Evolutionary conservation across 2,329 filamentous ascomycete genomes (phyloP).

Genomic region (Plectosphaerella sp.): DNA sequence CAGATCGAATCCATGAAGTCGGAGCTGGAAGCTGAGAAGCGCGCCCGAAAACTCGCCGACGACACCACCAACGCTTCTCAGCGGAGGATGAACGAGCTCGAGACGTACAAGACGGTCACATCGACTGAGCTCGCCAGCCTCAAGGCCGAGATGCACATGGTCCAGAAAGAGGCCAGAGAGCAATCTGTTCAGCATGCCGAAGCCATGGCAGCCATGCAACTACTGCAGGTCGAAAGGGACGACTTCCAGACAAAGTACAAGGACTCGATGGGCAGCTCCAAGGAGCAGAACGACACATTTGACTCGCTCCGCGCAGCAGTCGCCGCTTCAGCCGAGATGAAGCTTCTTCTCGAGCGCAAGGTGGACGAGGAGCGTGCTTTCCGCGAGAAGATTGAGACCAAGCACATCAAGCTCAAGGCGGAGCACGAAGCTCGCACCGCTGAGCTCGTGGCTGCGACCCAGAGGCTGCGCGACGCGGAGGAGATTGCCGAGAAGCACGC

Average conservation of each 20-base stretch:
- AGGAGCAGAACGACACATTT: constrained; percentile 68
- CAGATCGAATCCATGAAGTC: constrained; percentile 63
- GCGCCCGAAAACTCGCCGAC: constrained; percentile 78
- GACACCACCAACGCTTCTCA: constrained; percentile 81
- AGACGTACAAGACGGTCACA: constrained; percentile 77
- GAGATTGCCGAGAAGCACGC: constrained; percentile 84
- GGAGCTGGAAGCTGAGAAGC: constrained; percentile 78
- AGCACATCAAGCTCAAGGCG: constrained; percentile 69
- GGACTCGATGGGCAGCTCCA: constrained; percentile 60
- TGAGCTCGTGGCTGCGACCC: constrained; percentile 70
- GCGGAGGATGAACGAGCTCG: constrained; percentile 77
- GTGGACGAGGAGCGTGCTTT: constrained; percentile 77
- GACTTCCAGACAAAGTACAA: constrained; percentile 68
- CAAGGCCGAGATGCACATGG: constrained; percentile 77
- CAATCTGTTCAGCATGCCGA: constrained; percentile 75
- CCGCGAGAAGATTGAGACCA: constrained; percentile 70
- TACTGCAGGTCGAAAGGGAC: constrained; percentile 82
- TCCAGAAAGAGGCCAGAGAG: constrained; percentile 74
- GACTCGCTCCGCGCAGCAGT: constrained; percentile 74
- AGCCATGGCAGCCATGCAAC: constrained; percentile 66
- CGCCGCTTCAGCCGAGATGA: constrained; percentile 72
- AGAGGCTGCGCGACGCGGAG: constrained; percentile 78
- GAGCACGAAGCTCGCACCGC: constrained; percentile 78
- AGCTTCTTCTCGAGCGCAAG: constrained; percentile 70
- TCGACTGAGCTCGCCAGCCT: constrained; percentile 81